Percentiles rank a stretch among this genome's conserved stretches.
Conservation (phyloP, 352 stramenopile genomes). For the Globisporangium apiculatum region DNA sequence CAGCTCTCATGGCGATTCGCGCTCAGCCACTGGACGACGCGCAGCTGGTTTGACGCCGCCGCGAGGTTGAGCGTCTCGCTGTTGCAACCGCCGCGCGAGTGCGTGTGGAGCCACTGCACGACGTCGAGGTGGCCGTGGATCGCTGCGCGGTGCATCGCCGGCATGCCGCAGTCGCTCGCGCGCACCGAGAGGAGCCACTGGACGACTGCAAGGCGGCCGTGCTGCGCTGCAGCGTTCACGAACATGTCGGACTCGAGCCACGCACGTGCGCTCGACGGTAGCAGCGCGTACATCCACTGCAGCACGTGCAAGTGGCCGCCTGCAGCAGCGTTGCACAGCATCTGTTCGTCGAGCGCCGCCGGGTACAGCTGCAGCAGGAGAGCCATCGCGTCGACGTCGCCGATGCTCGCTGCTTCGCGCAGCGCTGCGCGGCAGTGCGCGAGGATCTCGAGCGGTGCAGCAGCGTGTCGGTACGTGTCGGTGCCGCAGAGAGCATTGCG, state of each 20-base stretch:
- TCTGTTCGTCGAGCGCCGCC: slow-evolving; percentile 4
- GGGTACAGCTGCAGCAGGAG: slow-evolving; percentile 6
- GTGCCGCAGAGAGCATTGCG: neutral
- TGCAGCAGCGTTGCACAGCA: slow-evolving; percentile 3
- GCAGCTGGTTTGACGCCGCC: slow-evolving; percentile 23
- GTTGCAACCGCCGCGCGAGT: slow-evolving; percentile 22
- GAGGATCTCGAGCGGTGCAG: slow-evolving; percentile 1
- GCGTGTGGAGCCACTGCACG: slow-evolving; percentile 24
- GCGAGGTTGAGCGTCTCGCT: slow-evolving; percentile 22
- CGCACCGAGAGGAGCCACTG: slow-evolving; percentile 16
- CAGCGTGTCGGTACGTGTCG: slow-evolving; percentile 5
- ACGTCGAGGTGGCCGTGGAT: slow-evolving; percentile 18
- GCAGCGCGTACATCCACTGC: slow-evolving; percentile 8
- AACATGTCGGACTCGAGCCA: slow-evolving; percentile 4
- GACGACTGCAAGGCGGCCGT: slow-evolving; percentile 20
- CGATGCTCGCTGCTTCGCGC: slow-evolving; percentile 5
- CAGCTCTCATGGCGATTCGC: slow-evolving; percentile 18
- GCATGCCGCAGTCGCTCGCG: slow-evolving; percentile 17
- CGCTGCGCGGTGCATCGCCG: slow-evolving; percentile 25
- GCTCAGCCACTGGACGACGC: slow-evolving; percentile 31
- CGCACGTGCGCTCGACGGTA: neutral
- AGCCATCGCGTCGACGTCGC: neutral
- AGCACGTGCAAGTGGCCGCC: slow-evolving; percentile 11
- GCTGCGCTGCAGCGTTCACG: slow-evolving; percentile 4
- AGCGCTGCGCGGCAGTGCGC: slow-evolving; percentile 9